Evolutionary conservation across 108 stramenopile species (phyloP).

Genomic region (Schizochytrium sp.): DNA sequence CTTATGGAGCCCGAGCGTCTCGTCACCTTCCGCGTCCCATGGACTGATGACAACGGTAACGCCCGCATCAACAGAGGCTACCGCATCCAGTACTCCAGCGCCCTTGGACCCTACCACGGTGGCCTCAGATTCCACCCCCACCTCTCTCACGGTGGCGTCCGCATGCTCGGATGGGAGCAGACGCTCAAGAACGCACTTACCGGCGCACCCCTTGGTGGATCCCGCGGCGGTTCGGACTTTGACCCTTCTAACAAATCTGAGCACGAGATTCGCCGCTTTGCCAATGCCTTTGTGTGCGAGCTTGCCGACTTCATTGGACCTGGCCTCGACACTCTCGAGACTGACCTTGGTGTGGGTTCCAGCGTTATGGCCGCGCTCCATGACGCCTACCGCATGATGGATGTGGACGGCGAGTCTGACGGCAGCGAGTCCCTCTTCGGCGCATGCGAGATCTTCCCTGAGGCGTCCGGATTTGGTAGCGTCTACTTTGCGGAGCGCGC

Average conservation of each 20-base stretch:
- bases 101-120: conserved; percentile 77
- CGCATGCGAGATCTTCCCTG: conserved; percentile 59
- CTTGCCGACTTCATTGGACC: conserved; percentile 47
- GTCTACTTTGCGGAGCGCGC: conserved; percentile 73
- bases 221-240: conserved; percentile 76
- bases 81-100: conserved; percentile 77
- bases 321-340: conserved; percentile 58
- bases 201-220: conserved; percentile 72
- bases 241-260: conserved; percentile 70
- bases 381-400: conserved; percentile 39
- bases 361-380: conserved; percentile 46
- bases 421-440: conserved; percentile 1
- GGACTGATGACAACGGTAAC: conserved; percentile 76
- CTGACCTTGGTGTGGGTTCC: conserved; percentile 54
- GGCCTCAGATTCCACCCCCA: conserved; percentile 74
- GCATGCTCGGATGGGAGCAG: conserved; percentile 67
- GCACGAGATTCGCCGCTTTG: conserved; percentile 34
- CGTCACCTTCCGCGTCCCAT: conserved; percentile 77
- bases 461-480: conserved; percentile 75
- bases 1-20: conserved; percentile 75
- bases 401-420: neutral
- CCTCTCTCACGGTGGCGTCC: conserved; percentile 59
- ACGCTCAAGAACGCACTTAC: conserved; percentile 75
- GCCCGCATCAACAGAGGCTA: conserved; percentile 76
- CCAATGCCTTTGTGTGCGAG: conserved; percentile 55